These are phyloP conservation scores for Apiospora pterosperma DNA, from an alignment of 2,329 filamentous ascomycete genomes.

Conservation along the genomic window DNA sequence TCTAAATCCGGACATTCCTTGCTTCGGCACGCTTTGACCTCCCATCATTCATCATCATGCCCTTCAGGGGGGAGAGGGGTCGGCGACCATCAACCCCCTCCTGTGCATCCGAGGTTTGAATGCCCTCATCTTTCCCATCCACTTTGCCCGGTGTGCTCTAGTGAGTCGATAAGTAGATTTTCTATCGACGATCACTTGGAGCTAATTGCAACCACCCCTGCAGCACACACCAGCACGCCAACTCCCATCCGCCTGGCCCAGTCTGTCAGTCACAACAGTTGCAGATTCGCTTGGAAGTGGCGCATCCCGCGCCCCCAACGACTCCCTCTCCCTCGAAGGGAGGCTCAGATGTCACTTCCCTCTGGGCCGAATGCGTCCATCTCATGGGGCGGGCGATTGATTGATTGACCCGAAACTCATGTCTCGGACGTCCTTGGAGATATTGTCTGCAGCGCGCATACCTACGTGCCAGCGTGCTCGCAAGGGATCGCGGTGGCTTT, in stretches of 20 bases:
- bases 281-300: background rate
- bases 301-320: background rate
- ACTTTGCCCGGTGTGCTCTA: background rate
- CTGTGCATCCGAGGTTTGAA: too few species aligned
- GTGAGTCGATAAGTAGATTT: background rate
- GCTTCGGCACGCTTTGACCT: too few species aligned
- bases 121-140: background rate
- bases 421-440: background rate
- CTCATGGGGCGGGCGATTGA: background rate
- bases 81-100: too few species aligned
- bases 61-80: too few species aligned
- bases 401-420: background rate
- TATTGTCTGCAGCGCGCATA: background rate
- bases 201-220: background rate
- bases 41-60: too few species aligned
- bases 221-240: background rate
- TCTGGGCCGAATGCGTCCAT: background rate
- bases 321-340: background rate
- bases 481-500: too few species aligned
- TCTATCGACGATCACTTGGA: background rate
- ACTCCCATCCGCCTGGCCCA: background rate
- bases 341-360: background rate
- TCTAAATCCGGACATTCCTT: too few species aligned
- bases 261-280: background rate
- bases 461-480: background rate